Evolutionary conservation across 805 yeast genomes (phyloP), one percentile per base, ranked within the genome.

Genomic region (Saitoella complicata): DNA sequence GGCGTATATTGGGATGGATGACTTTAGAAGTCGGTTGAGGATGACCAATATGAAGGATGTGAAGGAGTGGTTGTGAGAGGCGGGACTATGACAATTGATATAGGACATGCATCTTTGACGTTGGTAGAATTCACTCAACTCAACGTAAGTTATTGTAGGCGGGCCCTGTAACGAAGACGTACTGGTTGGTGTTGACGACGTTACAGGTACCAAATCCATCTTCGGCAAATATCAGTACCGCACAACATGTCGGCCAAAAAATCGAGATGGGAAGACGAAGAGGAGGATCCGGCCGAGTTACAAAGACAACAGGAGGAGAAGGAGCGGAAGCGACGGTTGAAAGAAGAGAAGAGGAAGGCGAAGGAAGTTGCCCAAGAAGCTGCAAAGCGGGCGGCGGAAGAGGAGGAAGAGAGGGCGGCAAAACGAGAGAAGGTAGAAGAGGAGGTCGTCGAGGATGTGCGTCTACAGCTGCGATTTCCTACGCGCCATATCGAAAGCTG

Each of bases 1-100:
- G 8, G 83, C 82, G 1, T 78, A 79, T 58, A 65, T 74, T 50
- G 76, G 75, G 57, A 64, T 80, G 45, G 85, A 79, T 54, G 86
- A 78, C 55, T 78, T 75, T 57, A 61, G 75, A 7, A 66, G 71
- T 31, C 58, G 68, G 31, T 51, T 67, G 34, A 66, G 68, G 48
- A 56, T 74, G 38, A 57, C 71, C 49, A 73, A 66, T 46, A 57
- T 72, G 39, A 74, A 76, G 6, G 60, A 78, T 48, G 59, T 64
- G 36, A 62, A 65, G 13, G 70, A 21, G 21, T 21, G 21, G 21
- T 21, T 21, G 21, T 21, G 21, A 21, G 21, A 21, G 21, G 4
- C 21, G 21, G 21, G 21, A 21, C 21, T 21, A 21, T 21, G 21
- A 21, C 21, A 4, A 3, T 21, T 21, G 21, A 21, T 76, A 21